Percentiles rank a stretch among this genome's conserved stretches.
phyloP scores from a whole-genome alignment of 176 grass and related monocot species.

The Carex parvula region DNA sequence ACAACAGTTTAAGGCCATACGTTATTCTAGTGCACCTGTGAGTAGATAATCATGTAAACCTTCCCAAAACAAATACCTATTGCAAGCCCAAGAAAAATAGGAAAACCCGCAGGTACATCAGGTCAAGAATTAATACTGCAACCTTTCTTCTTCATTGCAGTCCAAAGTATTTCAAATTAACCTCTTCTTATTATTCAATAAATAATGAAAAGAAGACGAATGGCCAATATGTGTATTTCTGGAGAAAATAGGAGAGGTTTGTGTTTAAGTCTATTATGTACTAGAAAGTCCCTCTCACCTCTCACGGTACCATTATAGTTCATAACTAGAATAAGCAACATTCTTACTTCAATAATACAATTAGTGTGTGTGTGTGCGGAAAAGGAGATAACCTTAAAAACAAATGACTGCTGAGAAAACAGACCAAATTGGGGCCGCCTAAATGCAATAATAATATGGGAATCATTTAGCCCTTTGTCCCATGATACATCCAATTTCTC shows the following conservation, averaged over 20 bases:
- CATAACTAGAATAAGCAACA: neutral
- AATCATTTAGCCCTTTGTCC: slow-evolving; percentile 89
- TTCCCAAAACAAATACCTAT: neutral
- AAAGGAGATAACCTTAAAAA: slow-evolving; percentile 57
- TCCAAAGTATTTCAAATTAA: neutral
- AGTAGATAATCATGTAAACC: slow-evolving; percentile 1
- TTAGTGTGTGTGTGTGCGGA: too few relatives aligned
- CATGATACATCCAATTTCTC: slow-evolving; percentile 87
- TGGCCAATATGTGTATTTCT: neutral
- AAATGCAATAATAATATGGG: slow-evolving; percentile 63
- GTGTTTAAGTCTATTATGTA: neutral
- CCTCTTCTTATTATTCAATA: neutral
- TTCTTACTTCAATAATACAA: neutral
- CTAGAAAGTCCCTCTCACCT: neutral
- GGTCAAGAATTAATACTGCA: neutral
- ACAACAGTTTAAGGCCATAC: neutral
- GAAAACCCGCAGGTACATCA: neutral
- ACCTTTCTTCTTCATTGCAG: neutral
- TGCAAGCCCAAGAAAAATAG: neutral
- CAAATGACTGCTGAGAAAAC: slow-evolving; percentile 72
- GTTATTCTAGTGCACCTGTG: neutral
- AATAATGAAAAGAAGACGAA: neutral
- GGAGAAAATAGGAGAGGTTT: neutral
- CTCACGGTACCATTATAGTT: neutral
- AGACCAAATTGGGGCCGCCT: slow-evolving; percentile 65